Percentiles rank a stretch among this genome's conserved stretches.
Conservation (phyloP, 345 rosid species). For the Draba incana region DNA sequence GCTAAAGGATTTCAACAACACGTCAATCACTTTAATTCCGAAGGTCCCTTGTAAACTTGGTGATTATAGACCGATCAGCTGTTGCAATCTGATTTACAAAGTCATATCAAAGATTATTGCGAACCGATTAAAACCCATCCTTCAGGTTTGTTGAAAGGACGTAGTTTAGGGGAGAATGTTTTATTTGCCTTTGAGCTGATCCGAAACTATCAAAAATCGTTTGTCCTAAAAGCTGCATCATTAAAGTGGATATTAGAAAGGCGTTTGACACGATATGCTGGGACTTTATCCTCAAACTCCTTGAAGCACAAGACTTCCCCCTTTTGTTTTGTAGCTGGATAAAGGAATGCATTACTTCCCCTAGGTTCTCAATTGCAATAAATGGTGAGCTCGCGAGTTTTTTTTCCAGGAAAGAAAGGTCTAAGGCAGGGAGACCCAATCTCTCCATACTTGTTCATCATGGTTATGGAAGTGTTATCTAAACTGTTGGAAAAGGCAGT, state of each 20-base stretch:
- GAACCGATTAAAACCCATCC: not conserved
- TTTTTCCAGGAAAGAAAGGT: too few relatives aligned
- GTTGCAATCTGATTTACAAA: not conserved
- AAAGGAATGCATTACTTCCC: not conserved
- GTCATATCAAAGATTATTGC: not conserved
- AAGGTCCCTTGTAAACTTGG: not conserved
- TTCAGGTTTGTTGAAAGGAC: rapidly evolving
- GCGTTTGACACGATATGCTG: too few relatives aligned
- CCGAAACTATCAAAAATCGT: too few relatives aligned
- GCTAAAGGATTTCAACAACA: not conserved
- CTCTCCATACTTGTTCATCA: too few relatives aligned
- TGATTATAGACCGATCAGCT: not conserved
- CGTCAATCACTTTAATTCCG: not conserved
- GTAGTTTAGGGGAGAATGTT: not conserved
- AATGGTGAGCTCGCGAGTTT: too few relatives aligned
- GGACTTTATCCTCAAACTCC: not conserved
- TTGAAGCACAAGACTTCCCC: not conserved
- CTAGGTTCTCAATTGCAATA: too few relatives aligned
- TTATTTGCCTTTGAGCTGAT: not conserved
- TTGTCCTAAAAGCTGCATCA: not conserved
- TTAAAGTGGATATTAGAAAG: not conserved
- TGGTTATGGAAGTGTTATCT: too few relatives aligned
- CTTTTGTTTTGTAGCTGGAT: not conserved
- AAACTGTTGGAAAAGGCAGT: too few relatives aligned
- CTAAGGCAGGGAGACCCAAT: too few relatives aligned